phyloP scores from a whole-genome alignment of 2,329 filamentous ascomycete species.

The Hypoxylon sp. region DNA sequence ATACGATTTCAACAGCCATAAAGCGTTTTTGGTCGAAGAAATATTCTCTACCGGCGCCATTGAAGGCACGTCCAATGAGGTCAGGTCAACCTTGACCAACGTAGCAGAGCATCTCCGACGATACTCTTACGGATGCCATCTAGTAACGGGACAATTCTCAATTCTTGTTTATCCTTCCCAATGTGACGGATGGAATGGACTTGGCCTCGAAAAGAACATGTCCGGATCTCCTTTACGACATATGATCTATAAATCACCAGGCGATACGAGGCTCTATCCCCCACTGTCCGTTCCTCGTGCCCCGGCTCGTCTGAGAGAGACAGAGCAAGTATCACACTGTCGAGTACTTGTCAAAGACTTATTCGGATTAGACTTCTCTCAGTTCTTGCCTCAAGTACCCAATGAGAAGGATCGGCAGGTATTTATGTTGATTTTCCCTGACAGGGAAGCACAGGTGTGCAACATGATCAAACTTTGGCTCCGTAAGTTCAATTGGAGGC shows the following conservation, averaged over 20 bases:
- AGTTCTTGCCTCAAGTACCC: slow-evolving; percentile 42
- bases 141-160: slow-evolving; percentile 47
- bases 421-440: slow-evolving; percentile 50
- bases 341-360: slow-evolving; percentile 42
- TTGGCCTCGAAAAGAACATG: slow-evolving; percentile 33
- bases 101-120: slow-evolving; percentile 45
- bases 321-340: slow-evolving; percentile 28
- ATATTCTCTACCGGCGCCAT: slow-evolving; percentile 45
- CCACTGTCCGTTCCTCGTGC: slow-evolving; percentile 27
- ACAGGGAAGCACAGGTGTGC: slow-evolving; percentile 43
- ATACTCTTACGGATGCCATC: slow-evolving; percentile 44
- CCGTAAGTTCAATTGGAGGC: slow-evolving; percentile 44
- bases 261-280: slow-evolving; percentile 44
- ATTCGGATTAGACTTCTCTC: slow-evolving; percentile 43
- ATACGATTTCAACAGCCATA: slow-evolving; percentile 45
- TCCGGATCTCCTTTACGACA: slow-evolving; percentile 42
- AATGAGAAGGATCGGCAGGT: slow-evolving; percentile 46
- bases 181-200: slow-evolving; percentile 44
- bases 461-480: slow-evolving; percentile 49
- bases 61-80: slow-evolving; percentile 33
- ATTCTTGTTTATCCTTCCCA: slow-evolving; percentile 50
- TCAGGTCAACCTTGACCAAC: slow-evolving; percentile 38
- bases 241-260: slow-evolving; percentile 46
- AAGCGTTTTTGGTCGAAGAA: slow-evolving; percentile 31
- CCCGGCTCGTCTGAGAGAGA: slow-evolving; percentile 13